Evolutionary conservation across 495 filamentous ascomycete genomes (phyloP).

Genomic region (Neurospora discreta): DNA sequence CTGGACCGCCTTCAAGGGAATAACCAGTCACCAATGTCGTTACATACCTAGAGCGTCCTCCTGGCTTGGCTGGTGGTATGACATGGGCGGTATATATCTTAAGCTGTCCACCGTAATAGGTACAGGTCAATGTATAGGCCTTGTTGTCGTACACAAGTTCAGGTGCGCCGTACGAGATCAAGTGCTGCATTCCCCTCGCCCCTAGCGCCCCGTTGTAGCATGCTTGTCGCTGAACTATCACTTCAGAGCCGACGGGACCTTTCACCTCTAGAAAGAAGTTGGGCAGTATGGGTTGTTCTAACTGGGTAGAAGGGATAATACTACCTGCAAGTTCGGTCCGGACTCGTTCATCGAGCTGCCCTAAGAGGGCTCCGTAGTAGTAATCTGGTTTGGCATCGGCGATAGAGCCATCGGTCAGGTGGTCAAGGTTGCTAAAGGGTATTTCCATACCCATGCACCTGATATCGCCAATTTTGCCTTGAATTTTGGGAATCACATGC

Average conservation of each 20-base stretch:
- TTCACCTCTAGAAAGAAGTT: neutral
- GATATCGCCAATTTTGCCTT: neutral
- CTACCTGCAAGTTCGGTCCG: rapidly evolving
- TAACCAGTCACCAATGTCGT: neutral
- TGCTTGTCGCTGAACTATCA: neutral
- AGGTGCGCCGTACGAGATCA: neutral
- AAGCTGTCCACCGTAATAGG: neutral
- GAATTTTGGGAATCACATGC: neutral
- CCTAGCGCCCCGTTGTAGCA: neutral
- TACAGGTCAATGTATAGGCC: neutral
- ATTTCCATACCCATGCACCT: rapidly evolving
- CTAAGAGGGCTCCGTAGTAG: neutral
- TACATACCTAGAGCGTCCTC: neutral
- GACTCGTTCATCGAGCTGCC: neutral
- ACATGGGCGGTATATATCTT: neutral
- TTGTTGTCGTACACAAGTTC: neutral
- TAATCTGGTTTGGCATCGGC: rapidly evolving
- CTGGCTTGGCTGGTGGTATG: neutral
- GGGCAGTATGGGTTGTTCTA: neutral
- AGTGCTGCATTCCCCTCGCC: neutral
- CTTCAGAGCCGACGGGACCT: neutral
- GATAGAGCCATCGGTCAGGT: neutral
- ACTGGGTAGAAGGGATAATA: neutral
- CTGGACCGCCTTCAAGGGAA: neutral
- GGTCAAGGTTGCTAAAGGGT: neutral